Evolutionary conservation across 2,329 filamentous ascomycete genomes (phyloP).

Genomic region (Pseudogymnoascus sp.): DNA sequence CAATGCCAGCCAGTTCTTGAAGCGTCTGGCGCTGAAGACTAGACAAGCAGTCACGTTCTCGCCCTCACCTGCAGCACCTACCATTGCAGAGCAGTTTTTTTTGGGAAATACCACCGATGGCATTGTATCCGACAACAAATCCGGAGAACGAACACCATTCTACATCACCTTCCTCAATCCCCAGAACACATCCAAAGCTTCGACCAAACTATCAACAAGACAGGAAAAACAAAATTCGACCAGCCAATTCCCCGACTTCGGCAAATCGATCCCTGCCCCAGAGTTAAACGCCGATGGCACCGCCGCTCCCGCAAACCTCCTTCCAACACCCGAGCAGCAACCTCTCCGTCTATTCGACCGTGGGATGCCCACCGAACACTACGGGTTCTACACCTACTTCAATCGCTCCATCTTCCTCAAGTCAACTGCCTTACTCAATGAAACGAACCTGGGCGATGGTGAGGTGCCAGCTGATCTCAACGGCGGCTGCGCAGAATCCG

Average conservation of each 20-base stretch:
- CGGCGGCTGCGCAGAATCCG: constrained; percentile 44
- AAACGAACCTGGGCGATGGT: constrained; percentile 31
- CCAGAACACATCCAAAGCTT: constrained; percentile 15
- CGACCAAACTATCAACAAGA: not conserved
- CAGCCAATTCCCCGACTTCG: constrained; percentile 32
- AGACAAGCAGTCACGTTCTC: constrained; percentile 32
- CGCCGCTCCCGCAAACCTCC: constrained; percentile 60
- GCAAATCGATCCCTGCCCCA: constrained; percentile 53
- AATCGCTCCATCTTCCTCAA: constrained; percentile 78
- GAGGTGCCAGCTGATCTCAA: constrained; percentile 41
- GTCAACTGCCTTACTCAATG: constrained; percentile 41
- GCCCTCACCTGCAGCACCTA: constrained; percentile 38
- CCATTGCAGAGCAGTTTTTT: constrained; percentile 60
- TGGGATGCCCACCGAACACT: constrained; percentile 72
- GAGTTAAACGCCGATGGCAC: constrained; percentile 58
- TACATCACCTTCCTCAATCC: constrained; percentile 62
- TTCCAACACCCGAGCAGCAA: constrained; percentile 63
- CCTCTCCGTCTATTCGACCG: constrained; percentile 81
- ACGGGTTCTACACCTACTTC: constrained; percentile 90
- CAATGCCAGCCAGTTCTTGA: constrained; percentile 27
- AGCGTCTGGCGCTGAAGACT: constrained; percentile 21
- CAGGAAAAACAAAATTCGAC: not conserved
- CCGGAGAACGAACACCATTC: constrained; percentile 81
- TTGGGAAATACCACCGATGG: constrained; percentile 79
- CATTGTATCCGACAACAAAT: constrained; percentile 56